Base-by-base conservation (phyloP, 345 rosid species). In the Abelmoschus esculentus region DNA sequence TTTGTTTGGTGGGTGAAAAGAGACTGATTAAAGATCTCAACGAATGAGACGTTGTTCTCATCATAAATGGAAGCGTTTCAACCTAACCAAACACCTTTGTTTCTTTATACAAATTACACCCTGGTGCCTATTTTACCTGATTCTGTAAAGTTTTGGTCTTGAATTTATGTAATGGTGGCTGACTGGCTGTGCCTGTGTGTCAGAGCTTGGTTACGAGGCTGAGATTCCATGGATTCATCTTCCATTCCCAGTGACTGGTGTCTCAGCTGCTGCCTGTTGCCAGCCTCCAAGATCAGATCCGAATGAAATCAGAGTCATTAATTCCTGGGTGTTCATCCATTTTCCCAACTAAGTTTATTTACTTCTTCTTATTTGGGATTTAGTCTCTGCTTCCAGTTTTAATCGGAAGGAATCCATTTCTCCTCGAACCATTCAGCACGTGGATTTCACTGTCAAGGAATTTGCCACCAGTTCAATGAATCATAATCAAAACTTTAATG, bases 41-140 rank as follows among this genome's bases (percentile, higher is more conserved):
- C 19, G 80, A 77, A 66, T 28, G 75, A 71, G 80, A 77, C 83
- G 67, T 61, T 55, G 81, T 75, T 79, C 81, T 79, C 61, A 72
- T 84, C 82, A 63, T 61, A 53, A 65, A 60, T 26, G 31, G 17
- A 32, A 44, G 68, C 54, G 76, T 66, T 75, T 65, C 13, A 22
- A 69, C 70, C 72, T 34, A 55, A 28, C 76, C 29, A 67, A 55
- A 78, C 58, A 50, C 70, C 74, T 80, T 58, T 79, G 46, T 13
- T 73, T 79, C 13, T 42, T 42, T 42, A 9, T 42, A 42, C 46
- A 42, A 72, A 75, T 71, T 74, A 69, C 81, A 73, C 8, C 40
- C 7, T 31, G 0, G 4, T 22, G 26, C 19, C 10, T 7, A 1
- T 59, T 59, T 31, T 59, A 59, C 18, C 18, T 14, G 40, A 5